phyloP scores from a whole-genome alignment of 257 asterid species.

The Solanum medicagineum region DNA sequence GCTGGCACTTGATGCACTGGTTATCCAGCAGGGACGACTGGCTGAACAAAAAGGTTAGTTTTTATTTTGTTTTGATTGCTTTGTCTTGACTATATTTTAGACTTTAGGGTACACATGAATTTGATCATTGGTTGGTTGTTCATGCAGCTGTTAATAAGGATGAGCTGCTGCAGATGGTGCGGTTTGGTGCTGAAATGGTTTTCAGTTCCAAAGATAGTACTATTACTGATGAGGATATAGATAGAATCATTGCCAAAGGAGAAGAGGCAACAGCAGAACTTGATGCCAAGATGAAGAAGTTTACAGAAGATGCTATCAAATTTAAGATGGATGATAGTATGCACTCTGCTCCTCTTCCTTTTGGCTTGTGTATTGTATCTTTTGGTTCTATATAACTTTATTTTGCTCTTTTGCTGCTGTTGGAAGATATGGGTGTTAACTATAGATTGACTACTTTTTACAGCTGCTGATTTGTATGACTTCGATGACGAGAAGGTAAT shows the following conservation, averaged over 20 bases:
- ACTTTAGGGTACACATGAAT: neutral
- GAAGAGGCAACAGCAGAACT: conserved; percentile 99
- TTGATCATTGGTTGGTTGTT: neutral
- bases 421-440: conserved; percentile 12
- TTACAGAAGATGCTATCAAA: conserved; percentile 97
- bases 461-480: conserved; percentile 97
- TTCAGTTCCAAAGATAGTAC: conserved; percentile 99
- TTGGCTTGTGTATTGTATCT: neutral
- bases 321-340: conserved; percentile 98
- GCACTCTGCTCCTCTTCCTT: conserved; percentile 13
- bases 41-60: conserved; percentile 89
- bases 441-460: conserved; percentile 13
- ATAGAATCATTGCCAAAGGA: conserved; percentile 96
- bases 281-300: conserved; percentile 97
- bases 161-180: conserved; percentile 95
- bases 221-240: conserved; percentile 97
- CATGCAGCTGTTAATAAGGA: conserved; percentile 92
- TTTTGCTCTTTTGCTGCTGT: conserved; percentile 5
- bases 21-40: conserved; percentile 95
- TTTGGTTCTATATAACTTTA: neutral
- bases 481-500: conserved; percentile 86
- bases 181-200: conserved; percentile 99
- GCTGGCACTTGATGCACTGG: conserved; percentile 99
- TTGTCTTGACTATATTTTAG: neutral
- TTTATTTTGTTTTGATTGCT: conserved; percentile 10